These are phyloP conservation scores for Zygotorulaspora sp. DNA, from an alignment of 805 yeast genomes.

Conservation along the genomic window DNA sequence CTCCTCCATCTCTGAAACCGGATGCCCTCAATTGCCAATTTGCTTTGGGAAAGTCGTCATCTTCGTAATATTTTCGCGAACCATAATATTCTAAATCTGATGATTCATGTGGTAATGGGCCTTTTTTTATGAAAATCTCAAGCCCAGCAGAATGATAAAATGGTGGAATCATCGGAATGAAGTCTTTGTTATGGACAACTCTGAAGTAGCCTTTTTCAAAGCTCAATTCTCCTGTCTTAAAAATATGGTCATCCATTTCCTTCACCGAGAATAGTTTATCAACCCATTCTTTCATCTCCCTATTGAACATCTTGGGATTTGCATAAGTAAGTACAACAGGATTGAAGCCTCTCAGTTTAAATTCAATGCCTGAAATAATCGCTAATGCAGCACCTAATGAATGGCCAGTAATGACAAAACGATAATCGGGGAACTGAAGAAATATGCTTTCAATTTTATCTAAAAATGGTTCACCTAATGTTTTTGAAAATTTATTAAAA, in stretches of 20 bases:
- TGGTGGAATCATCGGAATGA: constrained; percentile 59
- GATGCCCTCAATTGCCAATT: constrained; percentile 5
- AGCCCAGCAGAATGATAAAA: constrained; percentile 48
- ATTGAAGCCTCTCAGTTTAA: constrained; percentile 47
- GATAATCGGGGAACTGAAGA: constrained; percentile 43
- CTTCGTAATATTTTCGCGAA: constrained; percentile 3
- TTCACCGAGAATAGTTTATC: constrained; percentile 45
- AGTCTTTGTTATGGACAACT: constrained; percentile 53
- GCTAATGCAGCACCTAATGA: constrained; percentile 76
- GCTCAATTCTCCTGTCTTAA: constrained; percentile 25
- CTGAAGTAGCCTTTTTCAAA: constrained; percentile 44
- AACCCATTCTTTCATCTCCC: constrained; percentile 45
- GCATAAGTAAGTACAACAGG: constrained; percentile 59
- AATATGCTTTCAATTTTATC: constrained; percentile 35
- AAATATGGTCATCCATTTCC: constrained; percentile 26
- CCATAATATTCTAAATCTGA: constrained; percentile 30
- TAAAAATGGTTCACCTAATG: constrained; percentile 39
- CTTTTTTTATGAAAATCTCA: constrained; percentile 43
- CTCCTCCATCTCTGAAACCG: constrained; percentile 11
- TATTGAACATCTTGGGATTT: constrained; percentile 61
- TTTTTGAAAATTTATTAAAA: constrained; percentile 45
- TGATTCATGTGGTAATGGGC: constrained; percentile 31
- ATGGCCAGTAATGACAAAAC: constrained; percentile 60
- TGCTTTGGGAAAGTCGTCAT: constrained; percentile 5
- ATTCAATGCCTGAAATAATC: constrained; percentile 56